Percentiles rank a stretch among this genome's conserved stretches.
phyloP scores from a whole-genome alignment of 371 early-diverging fungal genomes.

The Zopfochytrium polystomum region DNA sequence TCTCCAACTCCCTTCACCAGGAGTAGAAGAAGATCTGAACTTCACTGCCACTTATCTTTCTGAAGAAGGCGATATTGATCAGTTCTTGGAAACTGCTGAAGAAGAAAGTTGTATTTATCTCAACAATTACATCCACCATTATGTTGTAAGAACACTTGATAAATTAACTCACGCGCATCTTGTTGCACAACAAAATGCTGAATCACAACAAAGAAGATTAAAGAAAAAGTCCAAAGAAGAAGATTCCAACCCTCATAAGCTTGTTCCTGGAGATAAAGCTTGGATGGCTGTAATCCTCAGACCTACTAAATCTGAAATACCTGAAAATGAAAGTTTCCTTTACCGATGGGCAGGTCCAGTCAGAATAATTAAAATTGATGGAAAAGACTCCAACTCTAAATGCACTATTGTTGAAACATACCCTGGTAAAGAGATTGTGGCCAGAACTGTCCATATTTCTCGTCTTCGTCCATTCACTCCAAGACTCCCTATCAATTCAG shows the following conservation, averaged over 20 bases:
- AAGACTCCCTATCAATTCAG: conserved; percentile 1
- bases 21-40: too few relatives aligned
- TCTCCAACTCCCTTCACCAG: too few relatives aligned
- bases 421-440: conserved; percentile 8
- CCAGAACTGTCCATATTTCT: conserved; percentile 8
- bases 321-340: too few relatives aligned
- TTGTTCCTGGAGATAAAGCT: not conserved
- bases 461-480: conserved; percentile 1
- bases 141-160: not conserved
- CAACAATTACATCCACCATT: not conserved
- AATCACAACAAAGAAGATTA: too few relatives aligned
- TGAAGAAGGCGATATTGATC: too few relatives aligned
- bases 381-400: not conserved
- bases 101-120: not conserved
- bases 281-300: too few relatives aligned
- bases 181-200: too few relatives aligned
- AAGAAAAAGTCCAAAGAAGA: too few relatives aligned
- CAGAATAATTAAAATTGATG: conserved; percentile 2
- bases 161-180: not conserved
- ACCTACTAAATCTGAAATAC: too few relatives aligned
- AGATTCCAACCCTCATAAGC: not conserved
- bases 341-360: conserved; percentile 13
- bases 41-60: too few relatives aligned
- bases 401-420: conserved; percentile 19
- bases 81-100: too few relatives aligned